Evolutionary conservation across 495 filamentous ascomycete genomes (phyloP).

Genomic region (Penicillium macrosclerotiorum): DNA sequence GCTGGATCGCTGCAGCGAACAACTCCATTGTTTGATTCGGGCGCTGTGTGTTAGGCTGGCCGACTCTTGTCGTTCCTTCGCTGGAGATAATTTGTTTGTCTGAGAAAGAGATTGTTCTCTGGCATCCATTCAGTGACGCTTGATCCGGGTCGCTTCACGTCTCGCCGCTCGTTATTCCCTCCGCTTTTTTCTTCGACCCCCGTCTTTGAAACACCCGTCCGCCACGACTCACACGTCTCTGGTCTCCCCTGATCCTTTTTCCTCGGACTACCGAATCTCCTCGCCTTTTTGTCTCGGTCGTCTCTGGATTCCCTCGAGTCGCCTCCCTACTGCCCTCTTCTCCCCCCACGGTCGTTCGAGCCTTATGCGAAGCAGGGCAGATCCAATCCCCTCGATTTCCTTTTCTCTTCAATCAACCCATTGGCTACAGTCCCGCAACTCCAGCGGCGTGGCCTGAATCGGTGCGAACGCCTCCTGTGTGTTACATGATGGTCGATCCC

Average conservation of each 20-base stretch:
- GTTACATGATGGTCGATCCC: slow-evolving; percentile 58
- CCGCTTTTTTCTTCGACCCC: background rate
- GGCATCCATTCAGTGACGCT: too few species aligned
- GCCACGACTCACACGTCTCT: background rate
- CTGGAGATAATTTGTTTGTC: background rate
- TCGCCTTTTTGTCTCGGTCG: background rate
- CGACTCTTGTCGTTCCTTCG: slow-evolving; percentile 20
- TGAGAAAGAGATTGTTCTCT: slow-evolving; percentile 5
- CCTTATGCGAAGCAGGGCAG: slow-evolving; percentile 23
- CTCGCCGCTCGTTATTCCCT: slow-evolving; percentile 21
- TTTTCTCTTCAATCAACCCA: slow-evolving; percentile 10
- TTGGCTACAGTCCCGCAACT: slow-evolving; percentile 12
- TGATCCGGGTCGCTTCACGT: slow-evolving; percentile 6
- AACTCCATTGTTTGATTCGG: slow-evolving; percentile 37
- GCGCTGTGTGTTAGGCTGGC: slow-evolving; percentile 9
- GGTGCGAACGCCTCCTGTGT: slow-evolving; percentile 9
- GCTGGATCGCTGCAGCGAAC: slow-evolving; percentile 32
- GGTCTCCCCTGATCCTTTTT: background rate
- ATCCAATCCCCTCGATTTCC: slow-evolving; percentile 9
- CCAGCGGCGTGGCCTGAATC: slow-evolving; percentile 11
- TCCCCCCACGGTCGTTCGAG: slow-evolving; percentile 10
- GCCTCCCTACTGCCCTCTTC: background rate
- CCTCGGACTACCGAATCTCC: background rate
- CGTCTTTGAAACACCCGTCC: background rate
- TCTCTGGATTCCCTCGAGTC: slow-evolving; percentile 5